These are phyloP conservation scores for Aureobasidium sp. DNA, from an alignment of 2,329 filamentous ascomycete species.

Conservation along the genomic window DNA sequence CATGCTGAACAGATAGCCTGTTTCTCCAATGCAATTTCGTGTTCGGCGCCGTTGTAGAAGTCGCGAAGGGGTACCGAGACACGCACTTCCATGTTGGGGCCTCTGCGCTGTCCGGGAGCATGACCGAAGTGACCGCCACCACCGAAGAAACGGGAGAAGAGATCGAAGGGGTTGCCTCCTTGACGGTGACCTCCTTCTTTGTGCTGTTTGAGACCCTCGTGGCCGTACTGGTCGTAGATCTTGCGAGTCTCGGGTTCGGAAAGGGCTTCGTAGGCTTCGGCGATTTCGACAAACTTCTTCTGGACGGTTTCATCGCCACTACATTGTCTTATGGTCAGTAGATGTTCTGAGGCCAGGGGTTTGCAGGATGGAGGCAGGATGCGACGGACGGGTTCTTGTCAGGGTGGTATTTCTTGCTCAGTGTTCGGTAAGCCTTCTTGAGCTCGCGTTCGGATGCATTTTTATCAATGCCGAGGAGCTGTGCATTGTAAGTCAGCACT, in stretches of 20 bases:
- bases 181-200: slow-evolving; percentile 54
- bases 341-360: background rate
- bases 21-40: slow-evolving; percentile 85
- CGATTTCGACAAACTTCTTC: slow-evolving; percentile 86
- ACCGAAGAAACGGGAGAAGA: slow-evolving; percentile 96
- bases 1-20: slow-evolving; percentile 91
- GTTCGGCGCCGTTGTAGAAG: slow-evolving; percentile 84
- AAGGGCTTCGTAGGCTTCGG: slow-evolving; percentile 91
- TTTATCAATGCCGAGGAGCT: slow-evolving; percentile 74
- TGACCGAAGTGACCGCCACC: slow-evolving; percentile 72
- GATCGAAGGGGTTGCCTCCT: slow-evolving; percentile 78
- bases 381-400: slow-evolving; percentile 86
- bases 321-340: slow-evolving; percentile 6
- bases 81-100: slow-evolving; percentile 82
- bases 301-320: slow-evolving; percentile 72
- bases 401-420: slow-evolving; percentile 94
- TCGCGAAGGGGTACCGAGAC: slow-evolving; percentile 72
- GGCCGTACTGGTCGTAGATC: slow-evolving; percentile 90
- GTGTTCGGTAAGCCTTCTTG: slow-evolving; percentile 82
- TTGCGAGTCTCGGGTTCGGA: slow-evolving; percentile 69
- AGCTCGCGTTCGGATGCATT: slow-evolving; percentile 78
- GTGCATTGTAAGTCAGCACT: slow-evolving; percentile 16
- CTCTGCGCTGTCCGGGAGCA: slow-evolving; percentile 65
- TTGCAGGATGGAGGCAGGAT: background rate
- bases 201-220: slow-evolving; percentile 81